Evolutionary conservation across 2,329 filamentous ascomycete species (phyloP).

Genomic region (Phialophora chinensis): DNA sequence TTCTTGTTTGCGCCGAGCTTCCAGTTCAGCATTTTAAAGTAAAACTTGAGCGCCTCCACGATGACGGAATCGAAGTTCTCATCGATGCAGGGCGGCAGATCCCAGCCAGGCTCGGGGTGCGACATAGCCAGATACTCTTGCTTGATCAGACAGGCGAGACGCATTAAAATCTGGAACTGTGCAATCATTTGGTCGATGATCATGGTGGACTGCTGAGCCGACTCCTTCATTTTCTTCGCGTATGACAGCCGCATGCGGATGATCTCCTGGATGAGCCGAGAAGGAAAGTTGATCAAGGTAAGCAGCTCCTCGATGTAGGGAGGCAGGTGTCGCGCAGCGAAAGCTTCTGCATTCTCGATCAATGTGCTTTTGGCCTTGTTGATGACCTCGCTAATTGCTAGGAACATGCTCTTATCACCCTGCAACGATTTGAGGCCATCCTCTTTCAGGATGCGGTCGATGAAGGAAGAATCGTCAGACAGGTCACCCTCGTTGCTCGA

Average conservation of each 20-base stretch:
- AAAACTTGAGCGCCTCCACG: slow-evolving; percentile 91
- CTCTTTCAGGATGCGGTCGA: slow-evolving; percentile 93
- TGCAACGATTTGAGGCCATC: slow-evolving; percentile 92
- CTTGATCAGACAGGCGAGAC: slow-evolving; percentile 91
- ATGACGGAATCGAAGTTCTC: slow-evolving; percentile 94
- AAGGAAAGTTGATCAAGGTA: slow-evolving; percentile 96
- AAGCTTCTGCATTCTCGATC: slow-evolving; percentile 82
- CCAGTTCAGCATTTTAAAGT: slow-evolving; percentile 99
- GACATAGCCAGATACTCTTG: slow-evolving; percentile 83
- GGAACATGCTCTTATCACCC: slow-evolving; percentile 79
- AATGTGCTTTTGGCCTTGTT: slow-evolving; percentile 91
- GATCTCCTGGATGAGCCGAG: slow-evolving; percentile 93
- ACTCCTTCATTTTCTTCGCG: slow-evolving; percentile 93
- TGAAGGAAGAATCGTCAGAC: slow-evolving; percentile 87
- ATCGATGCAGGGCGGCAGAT: slow-evolving; percentile 92
- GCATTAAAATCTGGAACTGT: slow-evolving; percentile 92
- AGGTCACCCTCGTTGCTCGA: slow-evolving; percentile 74
- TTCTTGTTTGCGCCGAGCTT: slow-evolving; percentile 98
- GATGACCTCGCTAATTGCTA: slow-evolving; percentile 83
- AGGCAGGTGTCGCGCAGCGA: slow-evolving; percentile 86
- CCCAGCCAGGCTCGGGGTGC: slow-evolving; percentile 88
- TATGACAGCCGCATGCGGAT: slow-evolving; percentile 90
- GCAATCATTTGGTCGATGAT: slow-evolving; percentile 98
- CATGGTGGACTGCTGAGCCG: slow-evolving; percentile 86
- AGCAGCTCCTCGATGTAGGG: slow-evolving; percentile 96